Percentiles rank a stretch among this genome's conserved stretches.
Evolutionary conservation across 305 asterid genomes (phyloP).

Genomic region (Stenogyne calaminthoides): DNA sequence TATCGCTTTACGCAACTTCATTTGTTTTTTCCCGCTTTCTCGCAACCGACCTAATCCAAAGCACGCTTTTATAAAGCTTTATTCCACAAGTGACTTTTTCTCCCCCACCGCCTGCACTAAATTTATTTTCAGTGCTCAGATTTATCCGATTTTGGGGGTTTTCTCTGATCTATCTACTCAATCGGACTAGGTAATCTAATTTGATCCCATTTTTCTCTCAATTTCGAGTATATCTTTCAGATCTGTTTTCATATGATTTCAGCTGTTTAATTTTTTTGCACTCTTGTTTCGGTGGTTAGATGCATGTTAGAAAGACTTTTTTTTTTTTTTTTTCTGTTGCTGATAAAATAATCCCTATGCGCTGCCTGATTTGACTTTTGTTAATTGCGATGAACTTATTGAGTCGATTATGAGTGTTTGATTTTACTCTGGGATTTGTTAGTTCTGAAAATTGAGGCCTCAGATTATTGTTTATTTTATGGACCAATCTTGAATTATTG

Average conservation of each 20-base stretch:
- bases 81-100: background rate
- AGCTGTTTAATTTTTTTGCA: background rate
- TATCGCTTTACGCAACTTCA: too few species aligned
- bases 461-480: background rate
- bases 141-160: constrained; percentile 27
- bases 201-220: background rate
- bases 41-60: constrained; percentile 25
- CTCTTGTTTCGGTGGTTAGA: background rate
- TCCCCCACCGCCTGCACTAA: background rate
- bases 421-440: background rate
- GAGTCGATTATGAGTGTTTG: background rate
- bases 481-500: background rate
- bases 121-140: constrained; percentile 12
- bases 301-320: background rate
- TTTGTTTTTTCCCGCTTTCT: background rate
- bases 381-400: background rate
- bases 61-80: background rate
- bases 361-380: background rate
- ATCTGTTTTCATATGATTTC: constrained; percentile 24
- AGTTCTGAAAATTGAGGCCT: background rate
- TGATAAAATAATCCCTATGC: background rate
- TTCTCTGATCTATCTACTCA: background rate
- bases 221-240: constrained; percentile 5
- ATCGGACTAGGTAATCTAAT: constrained; percentile 26
- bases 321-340: background rate